Evolutionary conservation across 495 filamentous ascomycete genomes (phyloP), one percentile per base, ranked within the genome.

Genomic region (Hypomontagnella monticulosa): DNA sequence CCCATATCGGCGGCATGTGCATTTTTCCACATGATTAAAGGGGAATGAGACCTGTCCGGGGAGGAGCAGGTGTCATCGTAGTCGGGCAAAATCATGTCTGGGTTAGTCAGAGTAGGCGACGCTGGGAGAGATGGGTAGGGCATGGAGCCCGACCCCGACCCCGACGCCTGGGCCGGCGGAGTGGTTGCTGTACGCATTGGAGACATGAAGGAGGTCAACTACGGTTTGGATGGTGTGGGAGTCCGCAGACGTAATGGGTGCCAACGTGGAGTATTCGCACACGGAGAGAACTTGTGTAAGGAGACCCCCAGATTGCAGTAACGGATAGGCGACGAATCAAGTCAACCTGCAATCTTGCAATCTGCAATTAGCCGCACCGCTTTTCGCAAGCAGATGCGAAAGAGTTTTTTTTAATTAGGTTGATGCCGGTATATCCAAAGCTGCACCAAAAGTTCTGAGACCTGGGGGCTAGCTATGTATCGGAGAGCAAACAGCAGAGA

Each of bases 91-190:
- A 97, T 96, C 92, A 97, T 93, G 74, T 95, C 92, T 34, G 92
- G 92, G 75, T 96, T 93, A n/a, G 92, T 93, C 59, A 97, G 79
- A 6, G 93, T 95, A 42, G 93, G 93, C 47, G 91, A 96, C 23
- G 87, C 81, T 46, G 84, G 83, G 27, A 76, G 66, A 57, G 67
- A 70, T 47, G 66, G 74, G 61, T 77, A 76, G 34, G 80, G 70
- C 64, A 66, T 74, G 57, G 74, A 73, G 57, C 63, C 69, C 48
- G 67, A 56, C 14, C 67, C 63, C 15, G 59, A 57, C 44, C 51
- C 65, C 30, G 71, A 71, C 30, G 42, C 49, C 51, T 57, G 71
- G 53, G 54, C 49, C 16, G 63, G 54, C 18, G 61, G 57, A 47
- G 57, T 70, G 41, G 71, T 60, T n/a, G 53, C 42, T 12, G 50